phyloP scores from a whole-genome alignment of 164 flowering plant species.

The Dillenia suffruticosa region DNA sequence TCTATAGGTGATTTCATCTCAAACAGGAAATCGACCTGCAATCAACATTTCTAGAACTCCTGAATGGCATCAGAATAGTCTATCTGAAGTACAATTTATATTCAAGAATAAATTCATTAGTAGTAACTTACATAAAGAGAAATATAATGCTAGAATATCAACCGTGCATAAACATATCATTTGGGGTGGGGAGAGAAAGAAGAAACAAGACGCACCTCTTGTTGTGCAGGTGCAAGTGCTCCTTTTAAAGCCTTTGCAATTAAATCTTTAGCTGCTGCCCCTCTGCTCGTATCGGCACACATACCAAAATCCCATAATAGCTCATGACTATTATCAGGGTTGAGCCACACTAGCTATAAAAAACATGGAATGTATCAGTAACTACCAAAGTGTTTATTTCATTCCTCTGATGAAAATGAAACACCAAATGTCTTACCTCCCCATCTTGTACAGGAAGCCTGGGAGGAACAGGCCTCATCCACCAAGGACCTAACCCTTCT shows the following conservation, averaged over 20 bases:
- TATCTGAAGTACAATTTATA: too few species aligned
- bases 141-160: too few species aligned
- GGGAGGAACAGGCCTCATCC: slow-evolving; percentile 91
- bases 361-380: slow-evolving; percentile 8
- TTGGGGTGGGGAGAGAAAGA: too few species aligned
- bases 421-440: slow-evolving; percentile 46
- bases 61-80: too few species aligned
- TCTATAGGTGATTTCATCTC: too few species aligned
- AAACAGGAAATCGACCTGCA: too few species aligned
- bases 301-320: slow-evolving; percentile 92
- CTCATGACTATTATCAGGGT: slow-evolving; percentile 85
- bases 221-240: slow-evolving; percentile 80
- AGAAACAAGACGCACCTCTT: slow-evolving; percentile 41
- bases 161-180: too few species aligned
- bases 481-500: slow-evolving; percentile 72
- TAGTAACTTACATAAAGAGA: too few species aligned
- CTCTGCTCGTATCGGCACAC: slow-evolving; percentile 98
- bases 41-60: too few species aligned
- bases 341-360: slow-evolving; percentile 86
- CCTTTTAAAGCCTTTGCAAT: slow-evolving; percentile 87
- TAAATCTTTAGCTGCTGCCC: slow-evolving; percentile 84
- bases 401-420: slow-evolving; percentile 1
- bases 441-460: slow-evolving; percentile 76
- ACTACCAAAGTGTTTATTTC: slow-evolving; percentile 3
- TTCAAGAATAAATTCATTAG: too few species aligned